Conservation (phyloP, 2,329 filamentous ascomycete species). For the Paecilomyces fulvus region DNA sequence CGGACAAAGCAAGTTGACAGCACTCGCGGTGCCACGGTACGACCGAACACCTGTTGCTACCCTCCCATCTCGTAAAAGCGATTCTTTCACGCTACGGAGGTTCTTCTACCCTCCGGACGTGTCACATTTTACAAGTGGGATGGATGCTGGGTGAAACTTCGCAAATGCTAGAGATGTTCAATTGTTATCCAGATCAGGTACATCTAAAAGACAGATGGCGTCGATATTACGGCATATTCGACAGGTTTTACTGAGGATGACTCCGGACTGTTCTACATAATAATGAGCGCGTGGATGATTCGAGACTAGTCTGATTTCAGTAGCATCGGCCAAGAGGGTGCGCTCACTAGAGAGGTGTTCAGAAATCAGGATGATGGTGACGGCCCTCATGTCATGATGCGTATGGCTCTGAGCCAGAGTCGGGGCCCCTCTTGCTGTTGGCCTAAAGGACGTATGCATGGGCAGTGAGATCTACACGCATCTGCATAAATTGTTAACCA, state of each 20-base stretch:
- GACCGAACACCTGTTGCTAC: neutral
- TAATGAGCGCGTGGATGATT: neutral
- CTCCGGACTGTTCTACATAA: neutral
- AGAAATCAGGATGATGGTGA: neutral
- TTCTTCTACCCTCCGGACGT: neutral
- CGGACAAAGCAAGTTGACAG: neutral
- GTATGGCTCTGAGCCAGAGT: neutral
- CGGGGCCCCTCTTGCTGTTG: neutral
- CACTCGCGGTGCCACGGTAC: neutral
- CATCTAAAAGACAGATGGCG: neutral
- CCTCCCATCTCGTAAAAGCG: neutral
- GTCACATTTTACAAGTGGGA: neutral
- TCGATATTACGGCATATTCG: neutral
- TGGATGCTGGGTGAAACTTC: neutral
- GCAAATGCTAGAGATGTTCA: neutral
- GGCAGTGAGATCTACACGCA: neutral
- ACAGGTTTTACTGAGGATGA: neutral
- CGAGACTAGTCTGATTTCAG: neutral
- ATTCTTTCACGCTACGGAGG: neutral
- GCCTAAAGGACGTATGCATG: neutral
- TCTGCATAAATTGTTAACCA: too few relatives aligned
- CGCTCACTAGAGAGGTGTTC: neutral
- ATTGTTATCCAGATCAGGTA: neutral
- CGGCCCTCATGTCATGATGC: neutral
- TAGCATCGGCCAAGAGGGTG: neutral